Conservation (phyloP, 192 early-diverging fungal genomes). For the Coemansia sp. region DNA sequence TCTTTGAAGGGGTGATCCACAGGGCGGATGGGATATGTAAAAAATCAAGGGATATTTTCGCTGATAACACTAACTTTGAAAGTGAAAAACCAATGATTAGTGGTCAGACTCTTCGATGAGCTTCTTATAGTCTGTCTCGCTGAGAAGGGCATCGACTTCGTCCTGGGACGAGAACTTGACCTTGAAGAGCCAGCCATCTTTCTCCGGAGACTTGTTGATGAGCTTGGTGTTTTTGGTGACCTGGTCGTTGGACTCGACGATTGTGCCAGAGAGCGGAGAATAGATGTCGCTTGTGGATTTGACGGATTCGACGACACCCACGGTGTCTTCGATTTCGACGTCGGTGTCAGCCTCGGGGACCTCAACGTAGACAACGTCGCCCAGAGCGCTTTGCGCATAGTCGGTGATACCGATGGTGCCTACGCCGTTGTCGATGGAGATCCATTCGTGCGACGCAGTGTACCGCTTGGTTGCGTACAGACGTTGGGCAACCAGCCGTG, state of each 20-base stretch:
- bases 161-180: conserved; percentile 70
- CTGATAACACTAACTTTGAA: no score
- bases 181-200: conserved; percentile 90
- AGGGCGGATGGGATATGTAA: no score
- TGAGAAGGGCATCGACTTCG: conserved; percentile 72
- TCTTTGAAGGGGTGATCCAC: no score
- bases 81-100: not conserved
- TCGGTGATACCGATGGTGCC: conserved; percentile 91
- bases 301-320: conserved; percentile 91
- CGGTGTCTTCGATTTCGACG: conserved; percentile 59
- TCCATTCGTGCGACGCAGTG: conserved; percentile 93
- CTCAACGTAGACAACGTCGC: conserved; percentile 94
- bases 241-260: conserved; percentile 72
- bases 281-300: conserved; percentile 94
- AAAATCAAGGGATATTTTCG: not conserved
- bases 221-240: conserved; percentile 70
- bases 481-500: conserved; percentile 26
- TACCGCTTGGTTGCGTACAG: conserved; percentile 64
- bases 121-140: conserved; percentile 67
- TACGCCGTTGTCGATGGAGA: conserved; percentile 68
- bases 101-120: conserved; percentile 50
- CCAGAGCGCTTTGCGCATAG: conserved; percentile 86
- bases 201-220: conserved; percentile 76
- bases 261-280: conserved; percentile 79
- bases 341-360: conserved; percentile 67